Evolutionary conservation across 306 rosid species (phyloP).

Genomic region (Hylodesmum podocarpum): DNA sequence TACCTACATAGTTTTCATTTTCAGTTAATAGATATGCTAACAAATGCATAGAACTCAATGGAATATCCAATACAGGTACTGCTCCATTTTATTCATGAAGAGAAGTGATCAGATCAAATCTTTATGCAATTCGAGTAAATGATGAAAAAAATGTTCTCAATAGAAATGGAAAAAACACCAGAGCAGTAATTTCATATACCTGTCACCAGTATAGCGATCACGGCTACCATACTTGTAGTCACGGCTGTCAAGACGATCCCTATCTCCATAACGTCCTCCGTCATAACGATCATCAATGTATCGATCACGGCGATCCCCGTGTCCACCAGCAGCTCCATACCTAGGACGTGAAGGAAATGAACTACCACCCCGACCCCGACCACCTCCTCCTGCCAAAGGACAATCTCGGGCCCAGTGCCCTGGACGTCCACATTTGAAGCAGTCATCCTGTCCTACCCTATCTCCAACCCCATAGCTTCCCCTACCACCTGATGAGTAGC

Average conservation of each 20-base stretch:
- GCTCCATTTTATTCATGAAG: background rate
- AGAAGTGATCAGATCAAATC: background rate
- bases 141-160: background rate
- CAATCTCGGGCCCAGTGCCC: slow-evolving; percentile 99
- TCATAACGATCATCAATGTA: slow-evolving; percentile 77
- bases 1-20: slow-evolving; percentile 52
- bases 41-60: background rate
- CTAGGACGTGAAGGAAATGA: slow-evolving; percentile 82
- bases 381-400: slow-evolving; percentile 74
- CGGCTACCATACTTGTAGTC: slow-evolving; percentile 85
- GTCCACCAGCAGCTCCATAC: slow-evolving; percentile 69
- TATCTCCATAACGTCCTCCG: slow-evolving; percentile 79
- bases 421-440: slow-evolving; percentile 94
- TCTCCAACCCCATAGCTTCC: slow-evolving; percentile 70
- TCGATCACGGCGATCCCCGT: slow-evolving; percentile 79
- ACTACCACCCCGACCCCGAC: slow-evolving; percentile 66
- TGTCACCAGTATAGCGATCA: slow-evolving; percentile 76
- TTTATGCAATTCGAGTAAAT: background rate
- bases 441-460: slow-evolving; percentile 86
- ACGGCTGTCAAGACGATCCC: slow-evolving; percentile 75
- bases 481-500: slow-evolving; percentile 86
- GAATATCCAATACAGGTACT: background rate
- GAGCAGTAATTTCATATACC: slow-evolving; percentile 45
- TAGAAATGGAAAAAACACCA: background rate
- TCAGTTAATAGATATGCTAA: background rate